Base-by-base conservation (phyloP, 805 yeast species). In the Pichia cabralensis region DNA sequence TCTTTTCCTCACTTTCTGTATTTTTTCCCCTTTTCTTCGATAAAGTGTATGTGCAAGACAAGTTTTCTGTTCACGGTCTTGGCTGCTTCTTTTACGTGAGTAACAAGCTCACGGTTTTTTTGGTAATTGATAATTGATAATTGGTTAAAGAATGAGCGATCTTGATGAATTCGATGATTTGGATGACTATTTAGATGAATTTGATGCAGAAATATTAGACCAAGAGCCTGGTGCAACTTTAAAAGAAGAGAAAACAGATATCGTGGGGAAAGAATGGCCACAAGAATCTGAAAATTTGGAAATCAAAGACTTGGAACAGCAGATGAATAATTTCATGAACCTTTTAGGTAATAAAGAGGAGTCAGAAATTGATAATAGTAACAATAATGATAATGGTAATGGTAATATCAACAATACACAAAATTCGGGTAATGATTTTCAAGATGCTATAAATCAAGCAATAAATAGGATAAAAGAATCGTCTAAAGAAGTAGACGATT, bases 171-270 rank as follows among this genome's bases (percentile, higher is more conserved):
- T 83, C 41, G 94, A 55, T 48, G 94, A 83, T 45, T 67, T 83
- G 42, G 94, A 83, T 45, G 95, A 84, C 48, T 65, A 84, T 40
- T 64, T 89, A 33, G 95, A 86, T 50, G 96, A 86, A 42, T 81
- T 81, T 52, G 83, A 79, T 27, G 83, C 77, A 40, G 83, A 76
- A 38, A 67, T 78, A 1, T 61, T 80, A 36, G 69, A 69, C 39
- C 65, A 72, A 44, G 77, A 80, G 2, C 81, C 80, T 1, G 81
- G 76, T 4, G 59, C 69, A 1, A 61, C 52, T 4, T 19, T 51
- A 16, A 20, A 18, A 6, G 18, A 18, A 7, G 24, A 19, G 5
- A 22, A 26, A 9, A 27, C 10, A 2, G n/a, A 26, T 11, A 18
- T 11, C 6, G 12, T 10, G 10, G 10, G 24, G 8, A 22, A 22